Base-by-base conservation (phyloP, 768 basidiomycete genomes). In the Hygrophorus pudorinus region DNA sequence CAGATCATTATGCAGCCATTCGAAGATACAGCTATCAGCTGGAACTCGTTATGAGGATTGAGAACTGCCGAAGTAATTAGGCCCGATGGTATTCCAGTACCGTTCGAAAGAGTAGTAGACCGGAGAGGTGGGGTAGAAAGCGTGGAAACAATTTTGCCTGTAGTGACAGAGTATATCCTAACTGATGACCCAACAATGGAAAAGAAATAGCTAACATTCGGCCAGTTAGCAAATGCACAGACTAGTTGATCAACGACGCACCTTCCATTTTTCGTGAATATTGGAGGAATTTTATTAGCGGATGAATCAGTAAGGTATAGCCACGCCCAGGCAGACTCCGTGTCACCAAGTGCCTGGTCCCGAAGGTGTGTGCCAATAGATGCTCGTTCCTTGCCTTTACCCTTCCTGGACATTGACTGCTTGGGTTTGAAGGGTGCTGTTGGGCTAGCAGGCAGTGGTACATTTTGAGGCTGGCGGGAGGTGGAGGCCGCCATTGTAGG, bases 251-350 rank as follows among this genome's bases (percentile, higher is more conserved):
- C 36, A 51, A 36, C 42, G 42, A 53, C 53, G 48, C 57, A 91
- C 92, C 79, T 81, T 64, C 87, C 87, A 63, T 97, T 91, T 60
- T 73, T 84, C 21, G 90, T 89, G 61, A 92, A 91, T 50, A 91
- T 65, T 30, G 88, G 82, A 4, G 86, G 75, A 31, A 73, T 71
- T 49, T 66, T 73, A 51, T 73, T 83, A 35, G 75, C 71, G 42
- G 71, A 72, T 8, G 79, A 70, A 61, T 87, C 83, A 31, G 85
- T 78, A 46, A 91, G 67, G 38, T 76, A 71, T 45, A 72, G 68
- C 86, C 86, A 89, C 42, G 74, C 63, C 84, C 81, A 83, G 38
- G 61, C 54, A 27, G 62, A 33, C 14, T 54, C 48, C 27, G 56
- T 59, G 51, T 59, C 61, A 38, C 43, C 34, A 46, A 7, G 8